Percentiles rank a stretch among this genome's conserved stretches.
These are phyloP conservation scores for Gossypium gossypioides DNA, from an alignment of 441 rosid species.

Conservation along the genomic window DNA sequence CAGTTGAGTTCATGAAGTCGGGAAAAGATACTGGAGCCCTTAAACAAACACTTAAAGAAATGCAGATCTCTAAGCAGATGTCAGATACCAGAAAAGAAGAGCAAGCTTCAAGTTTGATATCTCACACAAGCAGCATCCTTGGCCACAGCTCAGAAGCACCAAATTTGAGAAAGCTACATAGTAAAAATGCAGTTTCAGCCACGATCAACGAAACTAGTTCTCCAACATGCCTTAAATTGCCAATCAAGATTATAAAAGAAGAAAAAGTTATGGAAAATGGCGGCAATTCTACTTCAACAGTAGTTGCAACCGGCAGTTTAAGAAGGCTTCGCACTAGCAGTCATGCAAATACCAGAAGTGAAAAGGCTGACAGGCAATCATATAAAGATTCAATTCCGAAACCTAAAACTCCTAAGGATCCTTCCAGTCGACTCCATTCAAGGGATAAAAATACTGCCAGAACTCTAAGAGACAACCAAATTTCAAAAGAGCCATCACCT, in stretches of 20 bases:
- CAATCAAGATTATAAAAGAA: conserved; percentile 51
- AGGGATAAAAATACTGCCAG: conserved; percentile 27
- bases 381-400: conserved; percentile 39
- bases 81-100: conserved; percentile 34
- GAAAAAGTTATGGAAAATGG: conserved; percentile 28
- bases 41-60: conserved; percentile 78
- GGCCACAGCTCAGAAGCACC: conserved; percentile 28
- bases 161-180: conserved; percentile 14
- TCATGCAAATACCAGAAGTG: conserved; percentile 29
- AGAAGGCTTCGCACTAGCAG: conserved; percentile 24
- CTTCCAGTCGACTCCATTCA: conserved; percentile 23
- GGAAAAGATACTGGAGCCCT: conserved; percentile 89
- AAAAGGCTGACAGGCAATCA: conserved; percentile 6
- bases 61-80: conserved; percentile 55
- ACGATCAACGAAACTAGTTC: conserved; percentile 27
- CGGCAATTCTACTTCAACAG: conserved; percentile 22
- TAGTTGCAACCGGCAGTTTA: conserved; percentile 3
- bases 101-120: conserved; percentile 20
- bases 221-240: conserved; percentile 36
- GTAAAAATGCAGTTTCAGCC: conserved; percentile 24
- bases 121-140: conserved; percentile 24
- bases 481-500: conserved; percentile 26
- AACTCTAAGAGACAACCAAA: conserved; percentile 22
- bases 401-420: conserved; percentile 26
- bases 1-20: conserved; percentile 63